Percentiles rank a stretch among this genome's conserved stretches.
Evolutionary conservation across 768 basidiomycete genomes (phyloP).

Genomic region (Amyloporia xantha): DNA sequence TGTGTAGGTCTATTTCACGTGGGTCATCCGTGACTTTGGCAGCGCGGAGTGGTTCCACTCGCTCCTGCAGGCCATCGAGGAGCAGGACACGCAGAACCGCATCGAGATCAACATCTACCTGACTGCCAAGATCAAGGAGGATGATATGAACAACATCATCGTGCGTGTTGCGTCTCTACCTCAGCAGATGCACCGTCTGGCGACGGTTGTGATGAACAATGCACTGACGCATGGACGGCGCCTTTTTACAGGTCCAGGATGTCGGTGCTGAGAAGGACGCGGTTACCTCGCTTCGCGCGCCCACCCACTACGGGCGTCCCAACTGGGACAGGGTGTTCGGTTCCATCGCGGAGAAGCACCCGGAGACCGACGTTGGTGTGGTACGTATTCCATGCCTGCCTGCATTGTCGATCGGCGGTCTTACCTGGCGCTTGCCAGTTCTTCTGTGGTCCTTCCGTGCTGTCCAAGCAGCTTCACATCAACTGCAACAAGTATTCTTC

Average conservation of each 20-base stretch:
- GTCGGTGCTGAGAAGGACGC: slow-evolving; percentile 92
- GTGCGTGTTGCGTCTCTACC: slow-evolving; percentile 35
- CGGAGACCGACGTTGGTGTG: slow-evolving; percentile 86
- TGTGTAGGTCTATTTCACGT: slow-evolving; percentile 69
- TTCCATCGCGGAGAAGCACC: slow-evolving; percentile 75
- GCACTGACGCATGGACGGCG: slow-evolving; percentile 1
- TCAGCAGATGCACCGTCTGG: too few species aligned
- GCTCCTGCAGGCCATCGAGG: slow-evolving; percentile 86
- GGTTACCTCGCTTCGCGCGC: slow-evolving; percentile 81
- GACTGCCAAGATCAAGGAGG: slow-evolving; percentile 85
- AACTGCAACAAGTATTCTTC: slow-evolving; percentile 84
- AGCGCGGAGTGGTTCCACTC: slow-evolving; percentile 93
- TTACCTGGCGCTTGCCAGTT: slow-evolving; percentile 32
- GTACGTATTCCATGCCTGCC: slow-evolving; percentile 32
- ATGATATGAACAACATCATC: slow-evolving; percentile 91
- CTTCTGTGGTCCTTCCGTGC: slow-evolving; percentile 78
- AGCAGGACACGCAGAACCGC: slow-evolving; percentile 76
- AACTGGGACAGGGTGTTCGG: slow-evolving; percentile 76
- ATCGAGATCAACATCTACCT: slow-evolving; percentile 96
- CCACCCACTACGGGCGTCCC: slow-evolving; percentile 89
- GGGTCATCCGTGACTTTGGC: slow-evolving; percentile 93
- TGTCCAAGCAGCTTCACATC: slow-evolving; percentile 66
- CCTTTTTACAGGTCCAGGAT: slow-evolving; percentile 60
- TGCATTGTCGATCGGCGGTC: slow-evolving; percentile 6
- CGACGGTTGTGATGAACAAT: too few species aligned